Conservation (phyloP, 495 filamentous ascomycete genomes). For the Daldinia concentrica region DNA sequence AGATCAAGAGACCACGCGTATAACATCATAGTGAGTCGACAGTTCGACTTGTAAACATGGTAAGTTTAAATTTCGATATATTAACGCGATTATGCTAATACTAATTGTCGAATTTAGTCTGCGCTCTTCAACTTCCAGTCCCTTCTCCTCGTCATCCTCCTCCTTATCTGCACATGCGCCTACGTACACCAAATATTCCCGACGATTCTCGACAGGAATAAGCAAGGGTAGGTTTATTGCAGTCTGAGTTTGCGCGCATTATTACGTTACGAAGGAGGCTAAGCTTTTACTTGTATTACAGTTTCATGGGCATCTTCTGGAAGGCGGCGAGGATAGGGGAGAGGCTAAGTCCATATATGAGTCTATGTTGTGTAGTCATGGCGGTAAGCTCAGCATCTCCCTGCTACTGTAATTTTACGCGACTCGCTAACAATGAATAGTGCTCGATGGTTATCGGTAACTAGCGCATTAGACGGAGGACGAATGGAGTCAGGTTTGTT, state of each 20-base stretch:
- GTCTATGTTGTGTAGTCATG: constrained; percentile 93
- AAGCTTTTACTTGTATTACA: constrained; percentile 49
- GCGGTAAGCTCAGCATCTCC: constrained; percentile 65
- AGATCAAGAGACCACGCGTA: not conserved
- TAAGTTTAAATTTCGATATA: not conserved
- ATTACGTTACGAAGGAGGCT: not conserved
- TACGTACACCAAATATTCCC: constrained; percentile 93
- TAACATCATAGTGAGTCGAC: not conserved
- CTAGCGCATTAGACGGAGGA: constrained; percentile 24
- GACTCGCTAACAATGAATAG: constrained; percentile 14
- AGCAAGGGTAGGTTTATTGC: constrained; percentile 72
- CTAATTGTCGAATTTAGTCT: constrained; percentile 62
- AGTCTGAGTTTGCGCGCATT: not conserved
- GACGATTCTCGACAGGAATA: constrained; percentile 90
- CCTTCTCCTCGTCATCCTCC: constrained; percentile 89
- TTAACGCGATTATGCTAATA: not conserved
- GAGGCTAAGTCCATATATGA: constrained; percentile 93
- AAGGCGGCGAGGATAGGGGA: constrained; percentile 95
- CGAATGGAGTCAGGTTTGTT: constrained; percentile 29
- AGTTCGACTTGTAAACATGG: constrained; percentile 23
- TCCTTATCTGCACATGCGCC: constrained; percentile 93
- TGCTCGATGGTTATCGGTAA: constrained; percentile 43
- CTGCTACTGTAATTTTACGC: not conserved
- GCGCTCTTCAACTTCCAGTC: constrained; percentile 99
- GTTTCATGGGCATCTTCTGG: constrained; percentile 92